Evolutionary conservation across 2,329 filamentous ascomycete genomes (phyloP), one percentile per base, ranked within the genome.

Genomic region (Xylariomycetidae sp.): DNA sequence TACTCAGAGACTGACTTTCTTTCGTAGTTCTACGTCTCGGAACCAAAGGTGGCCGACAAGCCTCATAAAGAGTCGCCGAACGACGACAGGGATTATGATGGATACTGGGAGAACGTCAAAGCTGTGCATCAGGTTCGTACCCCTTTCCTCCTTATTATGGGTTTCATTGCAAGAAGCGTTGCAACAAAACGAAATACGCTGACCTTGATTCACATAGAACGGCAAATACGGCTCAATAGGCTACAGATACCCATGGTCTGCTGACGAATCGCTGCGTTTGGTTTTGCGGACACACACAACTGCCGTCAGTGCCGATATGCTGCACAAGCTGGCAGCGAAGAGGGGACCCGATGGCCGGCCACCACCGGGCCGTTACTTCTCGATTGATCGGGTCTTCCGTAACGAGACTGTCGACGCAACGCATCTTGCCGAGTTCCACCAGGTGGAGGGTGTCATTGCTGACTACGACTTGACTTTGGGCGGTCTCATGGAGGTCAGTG

Each of bases 381-480:
- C 87, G 42, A 98, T 98, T 58, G 92, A 98, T 64, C 80, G 92
- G 34, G 92, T 98, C 40, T 98, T 98, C 81, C 79, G 44, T 47
- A 98, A 98, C 62, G 92, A 98, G 65, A 87, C 87, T 3, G 89
- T 98, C 38, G 92, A 98, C 55, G 89, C 89, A 10, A 98, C 92
- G 7, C 92, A 98, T 70, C 65, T 98, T 54, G 89, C 88, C 24
- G 92, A 98, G 63, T 98, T 98, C 73, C 92, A 98, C 66, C 92
- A 98, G 59, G 86, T 96, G 20, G 92, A 98, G 65, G 92, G 92
- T 62, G 90, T 98, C 31, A 96, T 98, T 64, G 92, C 92, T 17
- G 92, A 98, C 64, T 96, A 94, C 59, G 84, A 83, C 22, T 72
- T 98, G 42, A 93, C 90, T 1, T 75, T 96, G 13, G 92, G 92